phyloP scores from a whole-genome alignment of 176 grass and related monocot genomes.

The Stipa capillata region DNA sequence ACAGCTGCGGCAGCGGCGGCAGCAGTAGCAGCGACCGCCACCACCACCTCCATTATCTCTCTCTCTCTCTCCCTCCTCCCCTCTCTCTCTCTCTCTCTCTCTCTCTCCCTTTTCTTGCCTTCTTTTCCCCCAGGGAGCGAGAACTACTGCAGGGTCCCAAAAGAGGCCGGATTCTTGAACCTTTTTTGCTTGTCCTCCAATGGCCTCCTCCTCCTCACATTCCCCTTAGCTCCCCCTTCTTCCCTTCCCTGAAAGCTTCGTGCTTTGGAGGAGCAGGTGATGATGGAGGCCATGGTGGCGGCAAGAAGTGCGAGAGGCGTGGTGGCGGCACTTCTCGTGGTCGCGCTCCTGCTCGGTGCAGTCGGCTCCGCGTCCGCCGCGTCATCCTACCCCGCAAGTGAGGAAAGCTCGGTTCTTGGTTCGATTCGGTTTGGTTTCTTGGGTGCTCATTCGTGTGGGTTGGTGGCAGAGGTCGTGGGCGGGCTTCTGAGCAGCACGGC shows the following conservation, averaged over 20 bases:
- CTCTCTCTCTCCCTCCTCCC: background rate
- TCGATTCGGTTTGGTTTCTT: background rate
- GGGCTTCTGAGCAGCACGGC: slow-evolving; percentile 51
- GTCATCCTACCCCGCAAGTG: slow-evolving; percentile 58
- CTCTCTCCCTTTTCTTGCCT: background rate
- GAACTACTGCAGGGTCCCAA: slow-evolving; percentile 25
- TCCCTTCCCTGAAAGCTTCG: background rate
- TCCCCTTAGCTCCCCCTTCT: background rate
- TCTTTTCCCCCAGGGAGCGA: slow-evolving; percentile 10
- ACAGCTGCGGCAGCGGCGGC: background rate
- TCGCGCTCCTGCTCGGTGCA: slow-evolving; percentile 20
- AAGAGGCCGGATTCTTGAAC: slow-evolving; percentile 42
- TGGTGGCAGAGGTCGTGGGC: slow-evolving; percentile 52
- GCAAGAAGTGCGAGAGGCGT: background rate
- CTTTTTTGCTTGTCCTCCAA: slow-evolving; percentile 53
- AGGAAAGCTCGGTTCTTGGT: slow-evolving; percentile 23
- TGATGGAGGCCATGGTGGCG: slow-evolving; percentile 6
- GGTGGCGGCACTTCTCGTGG: slow-evolving; percentile 6
- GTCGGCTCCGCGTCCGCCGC: slow-evolving; percentile 38
- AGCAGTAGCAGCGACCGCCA: background rate
- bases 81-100: background rate
- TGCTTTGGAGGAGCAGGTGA: background rate
- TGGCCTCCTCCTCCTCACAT: slow-evolving; percentile 3
- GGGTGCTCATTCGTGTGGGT: background rate
- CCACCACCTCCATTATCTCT: background rate